Conservation (phyloP, 495 filamentous ascomycete genomes). For the Aspergillus coremiiformis region DNA sequence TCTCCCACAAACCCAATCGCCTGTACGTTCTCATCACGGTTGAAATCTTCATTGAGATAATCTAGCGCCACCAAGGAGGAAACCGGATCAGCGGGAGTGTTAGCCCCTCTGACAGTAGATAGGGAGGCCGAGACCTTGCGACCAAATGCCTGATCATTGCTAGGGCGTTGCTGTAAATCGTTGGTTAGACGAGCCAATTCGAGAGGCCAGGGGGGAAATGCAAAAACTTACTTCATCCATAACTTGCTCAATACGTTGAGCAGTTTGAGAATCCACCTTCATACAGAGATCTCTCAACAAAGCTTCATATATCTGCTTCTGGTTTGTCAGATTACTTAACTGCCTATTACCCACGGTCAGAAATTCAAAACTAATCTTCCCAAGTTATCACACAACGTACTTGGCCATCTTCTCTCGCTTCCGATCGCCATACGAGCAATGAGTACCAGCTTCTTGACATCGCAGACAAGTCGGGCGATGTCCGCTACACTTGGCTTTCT, state of each 20-base stretch:
- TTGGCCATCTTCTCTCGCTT: conserved; percentile 53
- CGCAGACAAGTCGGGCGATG: conserved; percentile 49
- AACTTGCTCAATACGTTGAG: conserved; percentile 30
- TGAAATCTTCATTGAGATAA: conserved; percentile 51
- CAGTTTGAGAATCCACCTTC: conserved; percentile 26
- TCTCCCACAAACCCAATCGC: conserved; percentile 56
- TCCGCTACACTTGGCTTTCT: conserved; percentile 59
- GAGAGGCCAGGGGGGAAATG: not conserved
- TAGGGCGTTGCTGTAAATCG: conserved; percentile 2
- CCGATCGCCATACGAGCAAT: conserved; percentile 50
- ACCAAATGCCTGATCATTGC: conserved; percentile 9
- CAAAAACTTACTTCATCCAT: conserved; percentile 25
- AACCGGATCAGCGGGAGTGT: conserved; percentile 19
- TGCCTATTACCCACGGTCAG: conserved; percentile 26
- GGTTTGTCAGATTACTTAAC: conserved; percentile 31
- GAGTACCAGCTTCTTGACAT: conserved; percentile 45
- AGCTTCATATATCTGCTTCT: conserved; percentile 29
- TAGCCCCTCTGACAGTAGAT: conserved; percentile 15
- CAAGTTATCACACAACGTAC: conserved; percentile 27
- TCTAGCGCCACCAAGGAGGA: conserved; percentile 46
- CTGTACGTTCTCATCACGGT: conserved; percentile 42
- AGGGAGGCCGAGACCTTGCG: conserved; percentile 10
- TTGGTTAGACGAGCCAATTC: not conserved
- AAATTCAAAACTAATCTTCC: not conserved
- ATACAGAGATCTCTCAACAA: conserved; percentile 32